Evolutionary conservation across 495 filamentous ascomycete genomes (phyloP), one percentile per base, ranked within the genome.

Genomic region (Hyphodiscus hymeniophilus): DNA sequence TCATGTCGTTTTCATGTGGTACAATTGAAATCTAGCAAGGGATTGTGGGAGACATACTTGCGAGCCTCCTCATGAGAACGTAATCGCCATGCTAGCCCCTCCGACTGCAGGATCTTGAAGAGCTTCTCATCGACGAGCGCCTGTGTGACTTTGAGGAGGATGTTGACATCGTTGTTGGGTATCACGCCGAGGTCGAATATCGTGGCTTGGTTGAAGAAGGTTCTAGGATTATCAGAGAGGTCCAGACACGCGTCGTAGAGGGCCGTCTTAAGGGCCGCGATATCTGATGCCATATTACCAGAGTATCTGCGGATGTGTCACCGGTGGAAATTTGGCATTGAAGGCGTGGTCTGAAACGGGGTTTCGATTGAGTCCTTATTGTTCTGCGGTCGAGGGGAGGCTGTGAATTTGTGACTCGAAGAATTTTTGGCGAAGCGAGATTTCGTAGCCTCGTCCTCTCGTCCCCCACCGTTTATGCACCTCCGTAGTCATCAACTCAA

Each of bases 21-120:
- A 12, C 55, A 42, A 28, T 23, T 40, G 20, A 3, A 18, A 7
- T 7, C 15, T 11, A 24, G 11, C 23, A 18, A 13, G 22, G 20
- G n/a, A 45, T 10, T 17, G 24, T 15, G 44, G 35, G 35, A 24
- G 11, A 55, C 72, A 41, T 70, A 87, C 81, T 84, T 86, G 58
- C 79, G 75, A 42, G 84, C 84, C 60, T 87, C 83, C 49, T 81
- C 81, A 41, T 71, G 67, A 33, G 75, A 74, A 44, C 84, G 78
- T 46, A 82, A 65, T 61, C 73, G 73, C 84, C 84, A 89, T 47
- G 74, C 77, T 21, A 85, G 48, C 13, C 63, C 72, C 48, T 73
- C 72, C 52, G 71, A 68, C 34, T 65, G 68, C 26, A 76, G 71
- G 11, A 79, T 70, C 33, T 80, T 79, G 47, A 89, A 79, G 21